phyloP scores from a whole-genome alignment of 306 rosid genomes.

The Glycine latifolia region DNA sequence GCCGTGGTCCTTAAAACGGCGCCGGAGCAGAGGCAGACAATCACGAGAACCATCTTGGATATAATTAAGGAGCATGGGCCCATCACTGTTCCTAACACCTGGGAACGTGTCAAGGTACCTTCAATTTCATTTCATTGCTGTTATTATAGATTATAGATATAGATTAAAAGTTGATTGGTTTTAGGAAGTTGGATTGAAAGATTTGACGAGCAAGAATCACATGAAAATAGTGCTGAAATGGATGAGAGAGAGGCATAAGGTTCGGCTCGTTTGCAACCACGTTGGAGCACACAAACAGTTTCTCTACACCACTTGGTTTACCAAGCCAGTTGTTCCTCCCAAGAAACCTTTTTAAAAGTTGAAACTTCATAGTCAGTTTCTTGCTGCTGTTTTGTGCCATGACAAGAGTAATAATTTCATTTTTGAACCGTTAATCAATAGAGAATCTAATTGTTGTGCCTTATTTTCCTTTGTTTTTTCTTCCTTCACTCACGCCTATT shows the following conservation, averaged over 20 bases:
- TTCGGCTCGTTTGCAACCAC: constrained; percentile 82
- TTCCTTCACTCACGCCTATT: too few relatives aligned
- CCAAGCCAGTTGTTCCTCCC: constrained; percentile 45
- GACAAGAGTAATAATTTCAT: background rate
- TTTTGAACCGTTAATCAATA: background rate
- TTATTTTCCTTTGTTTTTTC: too few relatives aligned
- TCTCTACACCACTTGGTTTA: constrained; percentile 86
- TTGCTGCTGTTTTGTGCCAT: background rate
- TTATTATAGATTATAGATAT: too few relatives aligned
- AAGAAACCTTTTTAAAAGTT: constrained; percentile 42
- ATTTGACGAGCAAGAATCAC: constrained; percentile 83
- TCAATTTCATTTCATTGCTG: too few relatives aligned
- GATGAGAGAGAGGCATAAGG: constrained; percentile 95
- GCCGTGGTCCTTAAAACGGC: constrained; percentile 69
- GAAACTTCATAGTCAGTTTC: background rate
- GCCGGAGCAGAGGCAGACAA: constrained; percentile 84
- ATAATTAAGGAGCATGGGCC: constrained; percentile 90
- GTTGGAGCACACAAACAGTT: constrained; percentile 84
- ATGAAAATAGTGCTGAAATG: constrained; percentile 88
- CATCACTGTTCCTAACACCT: constrained; percentile 75
- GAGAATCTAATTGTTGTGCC: too few relatives aligned
- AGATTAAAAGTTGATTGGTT: too few relatives aligned
- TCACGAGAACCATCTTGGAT: constrained; percentile 72
- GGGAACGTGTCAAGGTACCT: constrained; percentile 67
- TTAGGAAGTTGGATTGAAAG: constrained; percentile 84